Percentiles rank a stretch among this genome's conserved stretches.
Conservation (phyloP, 2,329 filamentous ascomycete species). For the Aureobasidium uvarum region DNA sequence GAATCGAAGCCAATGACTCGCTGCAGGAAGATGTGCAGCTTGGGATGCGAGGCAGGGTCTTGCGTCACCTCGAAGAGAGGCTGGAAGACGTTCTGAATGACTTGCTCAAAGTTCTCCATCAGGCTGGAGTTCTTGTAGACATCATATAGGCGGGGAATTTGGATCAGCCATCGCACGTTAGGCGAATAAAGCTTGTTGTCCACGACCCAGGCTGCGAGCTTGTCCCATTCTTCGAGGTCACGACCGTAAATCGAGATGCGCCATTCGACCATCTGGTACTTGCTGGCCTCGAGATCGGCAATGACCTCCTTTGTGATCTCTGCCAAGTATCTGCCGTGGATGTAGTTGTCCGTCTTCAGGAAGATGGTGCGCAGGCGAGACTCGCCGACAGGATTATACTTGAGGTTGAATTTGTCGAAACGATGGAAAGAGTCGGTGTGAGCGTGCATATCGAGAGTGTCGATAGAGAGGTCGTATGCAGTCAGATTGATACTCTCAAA, state of each 20-base stretch:
- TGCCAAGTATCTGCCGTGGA: constrained; percentile 90
- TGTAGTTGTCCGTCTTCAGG: constrained; percentile 97
- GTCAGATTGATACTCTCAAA: constrained; percentile 98
- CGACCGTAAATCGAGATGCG: constrained; percentile 96
- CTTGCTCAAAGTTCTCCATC: constrained; percentile 86
- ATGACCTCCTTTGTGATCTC: constrained; percentile 99
- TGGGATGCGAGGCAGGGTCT: constrained; percentile 80
- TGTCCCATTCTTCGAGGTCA: constrained; percentile 93
- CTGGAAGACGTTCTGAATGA: constrained; percentile 87
- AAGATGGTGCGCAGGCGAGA: constrained; percentile 97
- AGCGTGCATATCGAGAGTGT: constrained; percentile 98
- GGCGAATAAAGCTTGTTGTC: constrained; percentile 98
- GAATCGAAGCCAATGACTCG: constrained; percentile 96
- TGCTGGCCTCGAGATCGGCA: constrained; percentile 93
- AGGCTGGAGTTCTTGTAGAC: constrained; percentile 88
- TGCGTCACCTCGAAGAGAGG: constrained; percentile 93
- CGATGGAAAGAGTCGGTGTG: constrained; percentile 98
- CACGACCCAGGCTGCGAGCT: constrained; percentile 92
- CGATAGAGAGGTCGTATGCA: constrained; percentile 95
- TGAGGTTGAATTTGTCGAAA: constrained; percentile 99
- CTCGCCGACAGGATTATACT: constrained; percentile 97
- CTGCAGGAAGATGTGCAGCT: constrained; percentile 91
- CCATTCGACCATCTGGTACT: constrained; percentile 99
- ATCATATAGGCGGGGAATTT: constrained; percentile 90
- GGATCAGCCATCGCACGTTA: constrained; percentile 95